Conservation (phyloP, 805 yeast genomes). For the Scheffersomyces stipitis region DNA sequence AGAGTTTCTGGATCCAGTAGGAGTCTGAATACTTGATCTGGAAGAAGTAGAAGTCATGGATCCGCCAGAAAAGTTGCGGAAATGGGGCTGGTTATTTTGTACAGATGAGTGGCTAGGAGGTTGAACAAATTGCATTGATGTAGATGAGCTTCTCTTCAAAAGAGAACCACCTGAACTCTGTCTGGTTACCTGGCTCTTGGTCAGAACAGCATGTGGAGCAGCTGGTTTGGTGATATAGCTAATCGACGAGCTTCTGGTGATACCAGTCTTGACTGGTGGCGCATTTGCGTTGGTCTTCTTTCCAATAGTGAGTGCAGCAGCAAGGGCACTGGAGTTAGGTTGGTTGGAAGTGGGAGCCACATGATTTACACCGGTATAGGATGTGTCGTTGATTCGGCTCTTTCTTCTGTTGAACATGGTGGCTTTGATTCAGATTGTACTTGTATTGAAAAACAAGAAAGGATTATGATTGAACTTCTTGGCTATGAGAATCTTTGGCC, state of each 20-base stretch:
- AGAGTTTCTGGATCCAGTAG: slow-evolving; percentile 1
- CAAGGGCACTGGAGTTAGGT: slow-evolving; percentile 40
- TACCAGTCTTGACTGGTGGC: slow-evolving; percentile 7
- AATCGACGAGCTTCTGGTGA: slow-evolving; percentile 11
- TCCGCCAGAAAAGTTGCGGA: slow-evolving; percentile 5
- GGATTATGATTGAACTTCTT: no score
- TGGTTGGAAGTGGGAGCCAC: slow-evolving; percentile 30
- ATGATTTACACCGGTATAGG: slow-evolving; percentile 46
- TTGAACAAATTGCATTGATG: no score
- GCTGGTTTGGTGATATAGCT: slow-evolving; percentile 13
- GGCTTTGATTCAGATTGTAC: not conserved
- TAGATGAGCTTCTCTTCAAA: not conserved
- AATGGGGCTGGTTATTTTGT: not conserved
- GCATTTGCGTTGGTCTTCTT: slow-evolving; percentile 16
- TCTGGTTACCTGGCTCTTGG: not conserved
- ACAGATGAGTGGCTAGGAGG: not conserved
- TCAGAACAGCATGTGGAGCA: not conserved
- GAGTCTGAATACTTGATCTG: slow-evolving; percentile 1
- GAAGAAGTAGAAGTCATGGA: slow-evolving; percentile 4
- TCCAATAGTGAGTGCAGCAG: slow-evolving; percentile 47
- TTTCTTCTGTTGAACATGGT: slow-evolving; percentile 30
- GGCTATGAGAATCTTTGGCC: no score
- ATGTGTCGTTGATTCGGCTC: slow-evolving; percentile 30
- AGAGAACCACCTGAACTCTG: not conserved
- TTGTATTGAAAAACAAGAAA: no score